A percentile compares a stretch with the other conserved stretches of the same genome.
Evolutionary conservation across 768 basidiomycete species (phyloP).

Genomic region (Agaricus blazei): DNA sequence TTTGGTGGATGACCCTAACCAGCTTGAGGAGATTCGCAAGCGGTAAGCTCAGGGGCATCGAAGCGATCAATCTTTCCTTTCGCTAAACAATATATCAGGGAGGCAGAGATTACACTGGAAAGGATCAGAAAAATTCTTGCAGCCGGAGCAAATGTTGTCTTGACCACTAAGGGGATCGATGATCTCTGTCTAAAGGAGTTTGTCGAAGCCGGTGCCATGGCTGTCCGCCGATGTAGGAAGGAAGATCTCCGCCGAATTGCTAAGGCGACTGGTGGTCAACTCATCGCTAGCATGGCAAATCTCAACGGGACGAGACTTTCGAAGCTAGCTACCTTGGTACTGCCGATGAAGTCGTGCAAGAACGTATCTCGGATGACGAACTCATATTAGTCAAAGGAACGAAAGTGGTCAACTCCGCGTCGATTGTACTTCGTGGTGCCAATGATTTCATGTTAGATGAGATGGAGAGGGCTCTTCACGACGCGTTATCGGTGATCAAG

Average conservation of each 20-base stretch:
- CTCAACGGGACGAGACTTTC: slow-evolving; percentile 98
- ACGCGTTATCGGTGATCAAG: slow-evolving; percentile 93
- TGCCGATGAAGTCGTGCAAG: slow-evolving; percentile 95
- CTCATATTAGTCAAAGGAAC: slow-evolving; percentile 97
- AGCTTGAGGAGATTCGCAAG: slow-evolving; percentile 93
- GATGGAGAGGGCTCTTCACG: slow-evolving; percentile 97
- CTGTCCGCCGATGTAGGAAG: slow-evolving; percentile 94
- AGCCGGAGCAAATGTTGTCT: slow-evolving; percentile 92
- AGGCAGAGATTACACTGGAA: slow-evolving; percentile 94
- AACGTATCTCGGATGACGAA: slow-evolving; percentile 98
- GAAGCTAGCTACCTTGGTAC: slow-evolving; percentile 86
- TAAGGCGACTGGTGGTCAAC: slow-evolving; percentile 91
- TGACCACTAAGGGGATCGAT: slow-evolving; percentile 98
- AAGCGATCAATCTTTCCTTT: not conserved
- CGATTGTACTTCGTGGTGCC: slow-evolving; percentile 91
- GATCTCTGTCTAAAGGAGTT: slow-evolving; percentile 98
- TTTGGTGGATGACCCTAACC: slow-evolving; percentile 92
- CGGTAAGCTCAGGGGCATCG: slow-evolving; percentile 43
- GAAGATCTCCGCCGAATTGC: slow-evolving; percentile 97
- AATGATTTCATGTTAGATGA: slow-evolving; percentile 99
- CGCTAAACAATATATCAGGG: slow-evolving; percentile 42
- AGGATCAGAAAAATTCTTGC: slow-evolving; percentile 93
- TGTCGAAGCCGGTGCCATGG: slow-evolving; percentile 98
- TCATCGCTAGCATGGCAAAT: slow-evolving; percentile 91
- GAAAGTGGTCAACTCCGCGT: slow-evolving; percentile 90